phyloP scores from a whole-genome alignment of 2,329 filamentous ascomycete genomes.

The Botrytis deweyae region DNA sequence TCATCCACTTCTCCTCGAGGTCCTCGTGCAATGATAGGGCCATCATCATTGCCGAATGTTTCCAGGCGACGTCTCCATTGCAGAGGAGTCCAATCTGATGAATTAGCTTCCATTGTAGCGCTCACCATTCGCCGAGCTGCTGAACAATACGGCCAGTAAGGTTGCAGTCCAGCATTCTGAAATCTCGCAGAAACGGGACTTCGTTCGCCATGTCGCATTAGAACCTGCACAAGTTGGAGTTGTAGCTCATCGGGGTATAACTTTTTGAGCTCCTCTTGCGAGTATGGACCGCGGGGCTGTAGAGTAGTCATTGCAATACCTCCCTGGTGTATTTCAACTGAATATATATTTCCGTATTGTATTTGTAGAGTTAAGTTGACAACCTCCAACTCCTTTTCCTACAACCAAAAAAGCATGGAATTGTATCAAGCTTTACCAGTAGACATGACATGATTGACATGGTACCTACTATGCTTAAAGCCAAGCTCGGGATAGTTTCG shows the following conservation, averaged over 20 bases:
- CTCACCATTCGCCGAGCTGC: conserved; percentile 69
- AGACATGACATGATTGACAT: not conserved
- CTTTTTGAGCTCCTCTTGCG: conserved; percentile 71
- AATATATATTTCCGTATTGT: not conserved
- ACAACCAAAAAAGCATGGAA: not conserved
- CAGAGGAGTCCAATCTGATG: conserved; percentile 39
- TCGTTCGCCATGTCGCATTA: conserved; percentile 76
- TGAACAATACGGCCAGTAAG: conserved; percentile 88
- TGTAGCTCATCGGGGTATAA: conserved; percentile 81
- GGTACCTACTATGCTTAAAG: not conserved
- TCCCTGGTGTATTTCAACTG: not conserved
- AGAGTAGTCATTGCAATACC: conserved; percentile 72
- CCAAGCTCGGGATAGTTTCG: not conserved
- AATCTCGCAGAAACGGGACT: conserved; percentile 88
- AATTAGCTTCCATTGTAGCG: conserved; percentile 54
- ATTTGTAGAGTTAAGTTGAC: not conserved
- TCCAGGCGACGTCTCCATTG: conserved; percentile 75
- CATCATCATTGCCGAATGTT: conserved; percentile 70
- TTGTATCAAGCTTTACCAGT: not conserved
- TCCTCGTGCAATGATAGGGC: conserved; percentile 68
- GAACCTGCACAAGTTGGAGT: conserved; percentile 86
- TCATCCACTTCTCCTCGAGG: conserved; percentile 69
- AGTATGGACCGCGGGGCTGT: conserved; percentile 72
- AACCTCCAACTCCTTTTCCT: not conserved
- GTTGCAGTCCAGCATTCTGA: conserved; percentile 66